A percentile compares a stretch with the other conserved stretches of the same genome.
phyloP scores from a whole-genome alignment of 2,329 filamentous ascomycete species.

The Fusarium sp. region DNA sequence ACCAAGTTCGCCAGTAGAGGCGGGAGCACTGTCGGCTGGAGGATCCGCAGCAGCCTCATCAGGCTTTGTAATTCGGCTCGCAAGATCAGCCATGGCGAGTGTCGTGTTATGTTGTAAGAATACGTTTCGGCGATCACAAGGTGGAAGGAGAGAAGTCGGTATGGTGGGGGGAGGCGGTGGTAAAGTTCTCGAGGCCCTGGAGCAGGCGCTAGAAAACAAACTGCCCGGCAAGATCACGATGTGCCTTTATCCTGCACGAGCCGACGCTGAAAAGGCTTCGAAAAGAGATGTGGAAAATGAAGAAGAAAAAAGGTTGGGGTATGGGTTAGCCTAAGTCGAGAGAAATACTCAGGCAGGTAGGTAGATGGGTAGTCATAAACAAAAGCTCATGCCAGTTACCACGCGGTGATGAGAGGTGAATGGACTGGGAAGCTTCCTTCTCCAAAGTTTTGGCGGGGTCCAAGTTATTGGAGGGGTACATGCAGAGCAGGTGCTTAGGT shows the following conservation, averaged over 20 bases:
- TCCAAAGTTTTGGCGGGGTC: slow-evolving; percentile 47
- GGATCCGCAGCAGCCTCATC: slow-evolving; percentile 43
- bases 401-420: background rate
- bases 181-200: slow-evolving; percentile 15
- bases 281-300: background rate
- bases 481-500: slow-evolving; percentile 9
- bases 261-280: background rate
- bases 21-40: slow-evolving; percentile 26
- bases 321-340: slow-evolving; percentile 8
- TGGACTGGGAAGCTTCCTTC: slow-evolving; percentile 13
- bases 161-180: slow-evolving; percentile 21
- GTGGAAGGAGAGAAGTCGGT: slow-evolving; percentile 23
- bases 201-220: slow-evolving; percentile 14
- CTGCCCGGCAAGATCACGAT: background rate
- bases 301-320: background rate
- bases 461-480: slow-evolving; percentile 46
- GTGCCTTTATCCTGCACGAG: background rate
- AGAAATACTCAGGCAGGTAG: background rate
- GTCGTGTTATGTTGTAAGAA: background rate
- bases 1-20: slow-evolving; percentile 42
- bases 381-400: slow-evolving; percentile 19
- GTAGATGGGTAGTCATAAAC: slow-evolving; percentile 19
- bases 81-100: slow-evolving; percentile 58
- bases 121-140: slow-evolving; percentile 4
- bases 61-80: slow-evolving; percentile 62